phyloP scores from a whole-genome alignment of 2,329 filamentous ascomycete species.

The Rhynchosporium agropyri region DNA sequence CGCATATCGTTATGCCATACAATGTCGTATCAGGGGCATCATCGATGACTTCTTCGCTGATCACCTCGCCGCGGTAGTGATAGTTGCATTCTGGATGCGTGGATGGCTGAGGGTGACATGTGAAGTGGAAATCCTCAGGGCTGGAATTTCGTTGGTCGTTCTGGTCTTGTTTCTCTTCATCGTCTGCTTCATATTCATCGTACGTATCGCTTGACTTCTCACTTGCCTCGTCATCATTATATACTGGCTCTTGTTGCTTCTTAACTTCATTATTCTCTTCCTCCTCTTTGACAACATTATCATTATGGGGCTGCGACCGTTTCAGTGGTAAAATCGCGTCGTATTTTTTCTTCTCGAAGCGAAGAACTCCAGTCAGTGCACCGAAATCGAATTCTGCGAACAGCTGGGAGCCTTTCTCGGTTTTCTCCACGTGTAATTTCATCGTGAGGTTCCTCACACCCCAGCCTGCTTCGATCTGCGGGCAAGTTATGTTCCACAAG shows the following conservation, averaged over 20 bases:
- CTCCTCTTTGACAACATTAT: not conserved
- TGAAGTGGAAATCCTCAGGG: constrained; percentile 25
- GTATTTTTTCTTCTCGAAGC: constrained; percentile 22
- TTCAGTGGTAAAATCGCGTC: not conserved
- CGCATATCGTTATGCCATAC: constrained; percentile 20
- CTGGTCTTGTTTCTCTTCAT: constrained; percentile 3
- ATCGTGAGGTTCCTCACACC: constrained; percentile 10
- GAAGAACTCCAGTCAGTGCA: constrained; percentile 21
- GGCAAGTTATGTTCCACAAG: constrained; percentile 21
- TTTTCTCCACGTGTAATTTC: constrained; percentile 15
- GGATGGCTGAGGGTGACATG: constrained; percentile 11
- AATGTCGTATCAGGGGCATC: constrained; percentile 2
- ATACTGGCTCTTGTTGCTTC: not conserved
- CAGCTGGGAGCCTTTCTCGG: constrained; percentile 20
- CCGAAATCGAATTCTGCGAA: constrained; percentile 28
- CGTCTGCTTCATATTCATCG: constrained; percentile 2
- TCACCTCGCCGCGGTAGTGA: constrained; percentile 22
- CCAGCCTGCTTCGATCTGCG: constrained; percentile 17
- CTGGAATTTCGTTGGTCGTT: constrained; percentile 20
- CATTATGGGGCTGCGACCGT: not conserved
- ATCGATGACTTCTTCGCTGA: constrained; percentile 18
- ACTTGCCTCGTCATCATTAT: constrained; percentile 11
- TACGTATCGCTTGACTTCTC: constrained; percentile 9
- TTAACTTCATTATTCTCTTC: not conserved
- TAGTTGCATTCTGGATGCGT: constrained; percentile 19